These are phyloP conservation scores for Diplodia scrobiculata DNA, from an alignment of 2,329 filamentous ascomycete species.

Conservation along the genomic window DNA sequence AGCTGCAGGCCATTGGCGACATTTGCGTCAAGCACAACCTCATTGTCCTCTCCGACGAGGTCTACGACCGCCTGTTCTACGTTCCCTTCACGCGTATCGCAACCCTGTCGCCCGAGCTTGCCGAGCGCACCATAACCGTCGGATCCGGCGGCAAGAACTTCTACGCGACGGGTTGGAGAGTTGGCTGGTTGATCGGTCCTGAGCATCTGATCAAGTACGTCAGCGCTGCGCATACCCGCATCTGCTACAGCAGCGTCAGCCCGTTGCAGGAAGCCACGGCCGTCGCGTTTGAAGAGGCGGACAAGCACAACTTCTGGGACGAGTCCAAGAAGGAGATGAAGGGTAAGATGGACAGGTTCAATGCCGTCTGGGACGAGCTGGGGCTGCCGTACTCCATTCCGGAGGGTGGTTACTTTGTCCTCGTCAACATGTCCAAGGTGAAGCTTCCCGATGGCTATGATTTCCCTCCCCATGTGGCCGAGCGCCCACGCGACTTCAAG, in stretches of 20 bases:
- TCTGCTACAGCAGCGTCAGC: constrained; percentile 92
- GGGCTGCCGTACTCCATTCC: constrained; percentile 75
- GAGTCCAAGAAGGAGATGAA: constrained; percentile 83
- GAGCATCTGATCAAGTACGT: constrained; percentile 89
- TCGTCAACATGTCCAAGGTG: constrained; percentile 90
- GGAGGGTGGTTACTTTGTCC: constrained; percentile 95
- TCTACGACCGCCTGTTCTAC: constrained; percentile 95
- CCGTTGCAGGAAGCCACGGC: constrained; percentile 93
- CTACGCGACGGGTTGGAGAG: constrained; percentile 95
- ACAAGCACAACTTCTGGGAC: constrained; percentile 84
- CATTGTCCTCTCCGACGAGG: constrained; percentile 71
- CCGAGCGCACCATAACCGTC: constrained; percentile 84
- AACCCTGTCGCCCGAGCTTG: constrained; percentile 86
- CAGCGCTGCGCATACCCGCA: constrained; percentile 87
- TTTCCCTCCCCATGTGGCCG: constrained; percentile 86
- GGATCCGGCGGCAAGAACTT: constrained; percentile 98
- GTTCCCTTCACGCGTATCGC: constrained; percentile 91
- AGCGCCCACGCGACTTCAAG: constrained; percentile 88
- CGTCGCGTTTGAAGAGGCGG: constrained; percentile 90
- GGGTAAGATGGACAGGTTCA: constrained; percentile 83
- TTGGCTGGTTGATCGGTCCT: constrained; percentile 91
- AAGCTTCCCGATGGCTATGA: constrained; percentile 79
- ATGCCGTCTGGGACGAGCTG: constrained; percentile 59
- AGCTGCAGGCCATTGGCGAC: constrained; percentile 81
- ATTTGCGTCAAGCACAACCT: constrained; percentile 91